A percentile compares a stretch with the other conserved stretches of the same genome.
These are phyloP conservation scores for Poronia punctata DNA, from an alignment of 495 filamentous ascomycete species.

Conservation along the genomic window DNA sequence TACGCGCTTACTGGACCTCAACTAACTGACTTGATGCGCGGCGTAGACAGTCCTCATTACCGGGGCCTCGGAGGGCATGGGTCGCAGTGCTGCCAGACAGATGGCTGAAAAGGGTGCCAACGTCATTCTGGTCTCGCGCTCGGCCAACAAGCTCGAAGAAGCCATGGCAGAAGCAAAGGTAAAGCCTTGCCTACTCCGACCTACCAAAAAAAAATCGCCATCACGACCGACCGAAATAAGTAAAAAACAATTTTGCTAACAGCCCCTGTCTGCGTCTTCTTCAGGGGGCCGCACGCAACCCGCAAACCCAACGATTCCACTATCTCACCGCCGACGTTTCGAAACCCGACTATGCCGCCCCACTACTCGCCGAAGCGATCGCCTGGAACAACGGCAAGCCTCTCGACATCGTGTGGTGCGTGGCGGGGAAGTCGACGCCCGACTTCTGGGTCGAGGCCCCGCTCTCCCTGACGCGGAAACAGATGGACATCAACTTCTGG, in stretches of 20 bases:
- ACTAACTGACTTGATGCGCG: background rate
- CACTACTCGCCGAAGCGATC: conserved; percentile 63
- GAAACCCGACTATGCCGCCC: conserved; percentile 54
- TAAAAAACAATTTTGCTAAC: background rate
- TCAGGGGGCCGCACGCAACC: conserved; percentile 53
- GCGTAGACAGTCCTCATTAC: conserved; percentile 76
- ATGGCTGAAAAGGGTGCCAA: conserved; percentile 80
- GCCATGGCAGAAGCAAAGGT: conserved; percentile 62
- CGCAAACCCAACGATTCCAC: conserved; percentile 66
- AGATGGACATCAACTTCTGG: conserved; percentile 93
- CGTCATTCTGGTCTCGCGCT: conserved; percentile 76
- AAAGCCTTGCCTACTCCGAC: conserved; percentile 8
- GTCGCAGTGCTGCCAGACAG: conserved; percentile 61
- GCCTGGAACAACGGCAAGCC: conserved; percentile 71
- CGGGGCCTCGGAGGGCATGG: conserved; percentile 91
- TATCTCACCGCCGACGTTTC: conserved; percentile 81
- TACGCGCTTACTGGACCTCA: conserved; percentile 1
- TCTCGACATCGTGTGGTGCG: conserved; percentile 88
- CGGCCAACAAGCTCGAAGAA: conserved; percentile 63
- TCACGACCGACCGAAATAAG: too few species aligned
- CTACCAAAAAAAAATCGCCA: background rate
- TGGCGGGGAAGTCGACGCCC: conserved; percentile 71
- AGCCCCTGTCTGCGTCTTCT: conserved; percentile 3
- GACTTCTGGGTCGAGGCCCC: conserved; percentile 70
- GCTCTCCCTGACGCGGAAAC: conserved; percentile 55